Base-by-base conservation (phyloP, 345 rosid species). In the Aquilaria malaccensis region DNA sequence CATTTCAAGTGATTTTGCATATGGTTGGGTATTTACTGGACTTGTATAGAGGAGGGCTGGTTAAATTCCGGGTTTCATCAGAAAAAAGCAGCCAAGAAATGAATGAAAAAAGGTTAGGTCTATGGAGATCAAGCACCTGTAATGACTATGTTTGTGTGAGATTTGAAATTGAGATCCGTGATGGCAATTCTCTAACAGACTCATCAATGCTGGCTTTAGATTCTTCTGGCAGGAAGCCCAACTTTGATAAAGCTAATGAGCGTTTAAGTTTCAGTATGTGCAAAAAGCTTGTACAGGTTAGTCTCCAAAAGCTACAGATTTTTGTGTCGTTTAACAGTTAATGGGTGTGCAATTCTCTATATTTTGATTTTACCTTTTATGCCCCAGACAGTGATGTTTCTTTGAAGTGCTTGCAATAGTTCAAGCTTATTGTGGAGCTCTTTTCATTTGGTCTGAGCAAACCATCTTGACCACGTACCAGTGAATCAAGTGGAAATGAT, bases 271-370 rank as follows among this genome's bases (percentile, higher is more conserved):
- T 93, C 77, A 85, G 75, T 52, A 80, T 87, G 82, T 93, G 97
- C 80, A 84, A 85, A 79, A 90, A 81, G 82, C 95, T 94, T 69
- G 99, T 86, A 60, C 88, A 83, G 89, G 99, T 94, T 59, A 69
- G 81, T 66, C 51, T 63, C 52, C 61, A 51, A 46, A 22, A 1
- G 33, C 13, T 46, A 33, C 11, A 32, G 4, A 10, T 33, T 9
- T 62, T 46, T 10, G 15, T 5, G 11, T 37, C 30, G 33, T 37
- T 6, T 59, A 57, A 59, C 51, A 30, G 33, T 53, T 33, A 10
- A 29, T 59, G 50, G 32, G 11, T 45, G 15, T 64, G 65, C 37
- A 61, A 56, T 29, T 54, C 13, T 46, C 11, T 50, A 14, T 0
- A 37, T 37, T 37, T 37, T 37, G 43, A 4, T 37, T 37, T 37